Percentiles rank a stretch among this genome's conserved stretches.
Evolutionary conservation across 352 stramenopile species (phyloP).

Genomic region (Globisporangium radiosum): DNA sequence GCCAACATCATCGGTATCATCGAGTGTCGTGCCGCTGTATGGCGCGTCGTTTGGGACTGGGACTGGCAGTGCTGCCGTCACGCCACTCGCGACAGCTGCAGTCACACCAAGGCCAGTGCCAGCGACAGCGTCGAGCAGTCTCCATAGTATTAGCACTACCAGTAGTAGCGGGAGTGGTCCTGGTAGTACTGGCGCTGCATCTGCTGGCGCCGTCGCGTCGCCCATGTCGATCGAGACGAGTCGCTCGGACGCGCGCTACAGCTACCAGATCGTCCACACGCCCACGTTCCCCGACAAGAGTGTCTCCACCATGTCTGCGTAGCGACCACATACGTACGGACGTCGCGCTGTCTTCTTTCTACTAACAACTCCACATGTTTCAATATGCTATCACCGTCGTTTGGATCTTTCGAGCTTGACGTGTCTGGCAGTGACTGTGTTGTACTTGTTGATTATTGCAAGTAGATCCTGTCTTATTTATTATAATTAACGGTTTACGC

Average conservation of each 20-base stretch:
- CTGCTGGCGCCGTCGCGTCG: not conserved
- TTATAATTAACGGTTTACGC: too few relatives aligned
- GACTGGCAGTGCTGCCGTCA: too few relatives aligned
- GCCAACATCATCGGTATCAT: not conserved
- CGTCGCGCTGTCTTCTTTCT: too few relatives aligned
- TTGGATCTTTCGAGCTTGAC: too few relatives aligned
- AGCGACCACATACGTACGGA: not conserved
- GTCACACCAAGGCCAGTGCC: conserved; percentile 3
- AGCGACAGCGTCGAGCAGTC: conserved; percentile 6
- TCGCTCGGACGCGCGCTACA: conserved; percentile 25
- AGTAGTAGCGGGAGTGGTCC: conserved; percentile 10
- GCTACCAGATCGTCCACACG: conserved; percentile 57
- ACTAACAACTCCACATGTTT: too few relatives aligned
- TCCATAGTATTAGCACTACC: not conserved
- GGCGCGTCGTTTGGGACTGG: not conserved
- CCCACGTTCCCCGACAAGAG: conserved; percentile 56
- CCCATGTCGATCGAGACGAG: conserved; percentile 15
- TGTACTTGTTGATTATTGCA: too few relatives aligned
- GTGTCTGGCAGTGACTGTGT: too few relatives aligned
- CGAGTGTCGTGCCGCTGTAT: not conserved
- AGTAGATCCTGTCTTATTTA: too few relatives aligned
- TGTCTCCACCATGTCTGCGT: conserved; percentile 17
- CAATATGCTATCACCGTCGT: too few relatives aligned
- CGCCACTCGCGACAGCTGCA: too few relatives aligned
- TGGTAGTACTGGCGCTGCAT: not conserved